Percentiles rank a stretch among this genome's conserved stretches.
phyloP scores from a whole-genome alignment of 805 yeast genomes.

The Metschnikowia matae region DNA sequence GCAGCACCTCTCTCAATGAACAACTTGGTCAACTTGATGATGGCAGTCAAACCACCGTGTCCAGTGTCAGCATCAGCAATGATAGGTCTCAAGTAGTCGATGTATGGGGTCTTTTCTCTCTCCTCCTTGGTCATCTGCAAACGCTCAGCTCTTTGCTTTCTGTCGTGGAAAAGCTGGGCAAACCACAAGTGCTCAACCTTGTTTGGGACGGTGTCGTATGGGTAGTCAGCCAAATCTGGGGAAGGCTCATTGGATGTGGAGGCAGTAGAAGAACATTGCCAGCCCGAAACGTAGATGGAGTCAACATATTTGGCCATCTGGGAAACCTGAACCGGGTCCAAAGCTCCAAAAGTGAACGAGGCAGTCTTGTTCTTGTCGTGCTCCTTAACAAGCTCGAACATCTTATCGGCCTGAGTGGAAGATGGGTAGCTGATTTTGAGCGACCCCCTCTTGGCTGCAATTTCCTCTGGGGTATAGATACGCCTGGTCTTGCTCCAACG shows the following conservation, averaged over 20 bases:
- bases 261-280: constrained; percentile 99
- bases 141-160: constrained; percentile 90
- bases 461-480: constrained; percentile 82
- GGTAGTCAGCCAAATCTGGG: constrained; percentile 97
- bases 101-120: constrained; percentile 67
- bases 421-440: constrained; percentile 74
- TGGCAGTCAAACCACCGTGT: constrained; percentile 97
- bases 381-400: constrained; percentile 62
- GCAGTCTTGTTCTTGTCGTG: constrained; percentile 71
- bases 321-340: constrained; percentile 91
- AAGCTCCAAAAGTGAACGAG: constrained; percentile 90
- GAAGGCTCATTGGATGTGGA: constrained; percentile 97
- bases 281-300: constrained; percentile 90
- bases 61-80: constrained; percentile 99
- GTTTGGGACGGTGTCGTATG: constrained; percentile 98
- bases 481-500: constrained; percentile 89
- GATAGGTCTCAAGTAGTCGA: constrained; percentile 89
- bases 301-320: constrained; percentile 97
- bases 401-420: constrained; percentile 73
- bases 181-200: constrained; percentile 96
- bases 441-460: constrained; percentile 84
- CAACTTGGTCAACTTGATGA: constrained; percentile 90
- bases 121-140: constrained; percentile 55
- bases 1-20: constrained; percentile 98
- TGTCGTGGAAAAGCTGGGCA: constrained; percentile 95